Percentiles rank a stretch among this genome's conserved stretches.
Conservation (phyloP, 306 rosid genomes). For the Trichosanthes cucumerina region DNA sequence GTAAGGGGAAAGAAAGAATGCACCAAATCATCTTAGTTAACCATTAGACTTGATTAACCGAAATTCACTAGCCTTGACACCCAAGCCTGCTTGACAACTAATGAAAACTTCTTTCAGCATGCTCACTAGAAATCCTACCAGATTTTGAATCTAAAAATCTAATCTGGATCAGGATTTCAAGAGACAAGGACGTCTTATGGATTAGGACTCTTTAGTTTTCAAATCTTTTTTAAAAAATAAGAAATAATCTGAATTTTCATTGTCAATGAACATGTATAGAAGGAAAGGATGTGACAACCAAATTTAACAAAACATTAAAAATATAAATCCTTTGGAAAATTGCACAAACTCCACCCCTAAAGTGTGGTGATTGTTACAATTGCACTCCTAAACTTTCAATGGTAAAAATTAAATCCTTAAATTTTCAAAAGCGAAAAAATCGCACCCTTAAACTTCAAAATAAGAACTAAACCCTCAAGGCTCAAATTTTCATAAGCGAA, state of each 20-base stretch:
- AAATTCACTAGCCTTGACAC: neutral
- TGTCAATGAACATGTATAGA: too few species aligned
- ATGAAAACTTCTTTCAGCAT: neutral
- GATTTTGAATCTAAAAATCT: neutral
- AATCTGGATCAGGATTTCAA: neutral
- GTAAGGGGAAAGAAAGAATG: neutral
- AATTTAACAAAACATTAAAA: neutral
- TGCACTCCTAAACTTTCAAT: neutral
- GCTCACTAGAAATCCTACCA: neutral
- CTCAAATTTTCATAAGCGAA: neutral
- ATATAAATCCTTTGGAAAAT: neutral
- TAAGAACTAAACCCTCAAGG: neutral
- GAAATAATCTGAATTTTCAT: too few species aligned
- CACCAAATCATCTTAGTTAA: neutral
- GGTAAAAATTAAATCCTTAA: too few species aligned
- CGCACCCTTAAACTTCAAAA: neutral
- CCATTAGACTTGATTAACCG: neutral
- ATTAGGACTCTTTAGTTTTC: too few species aligned
- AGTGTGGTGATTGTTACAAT: neutral
- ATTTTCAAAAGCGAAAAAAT: neutral
- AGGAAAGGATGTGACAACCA: too few species aligned
- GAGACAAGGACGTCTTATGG: too few species aligned
- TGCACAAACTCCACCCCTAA: neutral
- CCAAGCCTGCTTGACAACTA: neutral
- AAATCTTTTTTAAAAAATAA: too few species aligned